A percentile compares a stretch with the other conserved stretches of the same genome.
Evolutionary conservation across 2,329 filamentous ascomycete species (phyloP).

Genomic region (Ceratocystiopsis minuta): DNA sequence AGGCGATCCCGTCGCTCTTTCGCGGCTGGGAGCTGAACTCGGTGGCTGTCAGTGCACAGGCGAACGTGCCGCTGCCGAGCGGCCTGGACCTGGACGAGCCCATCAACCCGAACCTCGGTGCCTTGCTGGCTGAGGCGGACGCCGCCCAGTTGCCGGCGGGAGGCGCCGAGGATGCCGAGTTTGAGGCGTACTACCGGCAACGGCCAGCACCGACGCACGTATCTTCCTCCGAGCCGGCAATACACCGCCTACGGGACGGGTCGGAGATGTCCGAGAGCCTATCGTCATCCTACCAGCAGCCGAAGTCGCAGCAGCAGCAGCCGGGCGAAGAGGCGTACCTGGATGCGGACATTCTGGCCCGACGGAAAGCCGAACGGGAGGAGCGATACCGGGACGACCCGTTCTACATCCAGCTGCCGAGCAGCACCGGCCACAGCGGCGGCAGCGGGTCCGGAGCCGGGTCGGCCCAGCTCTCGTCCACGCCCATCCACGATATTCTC

Average conservation of each 20-base stretch:
- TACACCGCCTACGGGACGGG: slow-evolving; percentile 29
- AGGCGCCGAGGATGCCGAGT: slow-evolving; percentile 24
- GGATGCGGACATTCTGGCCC: slow-evolving; percentile 55
- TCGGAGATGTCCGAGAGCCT: slow-evolving; percentile 17
- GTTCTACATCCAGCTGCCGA: slow-evolving; percentile 66
- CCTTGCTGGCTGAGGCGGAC: slow-evolving; percentile 44
- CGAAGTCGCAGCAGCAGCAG: no score
- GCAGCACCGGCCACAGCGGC: background rate
- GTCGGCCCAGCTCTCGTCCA: slow-evolving; percentile 41
- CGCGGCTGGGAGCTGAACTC: slow-evolving; percentile 79
- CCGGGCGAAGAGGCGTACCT: slow-evolving; percentile 36
- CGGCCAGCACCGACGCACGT: slow-evolving; percentile 31
- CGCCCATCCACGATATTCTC: slow-evolving; percentile 62
- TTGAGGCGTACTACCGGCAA: slow-evolving; percentile 48
- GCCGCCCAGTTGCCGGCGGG: slow-evolving; percentile 24
- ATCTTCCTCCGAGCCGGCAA: slow-evolving; percentile 35
- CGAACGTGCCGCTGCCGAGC: slow-evolving; percentile 64
- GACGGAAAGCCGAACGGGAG: slow-evolving; percentile 55
- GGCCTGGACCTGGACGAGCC: slow-evolving; percentile 63
- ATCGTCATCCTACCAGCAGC: slow-evolving; percentile 10
- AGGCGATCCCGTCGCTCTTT: slow-evolving; percentile 80
- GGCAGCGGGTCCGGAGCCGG: slow-evolving; percentile 16
- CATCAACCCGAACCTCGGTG: slow-evolving; percentile 58
- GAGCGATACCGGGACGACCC: slow-evolving; percentile 85
- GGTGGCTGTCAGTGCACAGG: slow-evolving; percentile 65